Percentiles rank a stretch among this genome's conserved stretches.
These are phyloP conservation scores for Vicia faba DNA, from an alignment of 306 rosid species.

Conservation along the genomic window DNA sequence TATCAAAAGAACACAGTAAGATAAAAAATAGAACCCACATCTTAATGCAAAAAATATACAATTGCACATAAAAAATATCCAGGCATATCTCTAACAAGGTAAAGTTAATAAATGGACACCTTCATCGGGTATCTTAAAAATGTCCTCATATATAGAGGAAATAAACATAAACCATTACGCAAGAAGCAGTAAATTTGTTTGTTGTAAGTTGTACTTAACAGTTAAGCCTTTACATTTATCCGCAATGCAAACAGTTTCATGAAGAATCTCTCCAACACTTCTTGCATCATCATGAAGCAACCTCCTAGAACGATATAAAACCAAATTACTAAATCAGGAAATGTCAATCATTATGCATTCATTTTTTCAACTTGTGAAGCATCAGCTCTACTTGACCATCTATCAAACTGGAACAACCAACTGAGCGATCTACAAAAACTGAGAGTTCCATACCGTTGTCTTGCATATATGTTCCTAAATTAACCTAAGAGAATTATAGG, in stretches of 20 bases:
- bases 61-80: too few species aligned
- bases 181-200: constrained; percentile 18
- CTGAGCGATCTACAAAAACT: constrained; percentile 73
- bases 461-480: constrained; percentile 68
- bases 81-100: background rate
- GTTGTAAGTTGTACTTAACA: constrained; percentile 55
- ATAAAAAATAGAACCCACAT: too few species aligned
- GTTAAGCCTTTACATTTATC: constrained; percentile 71
- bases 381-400: constrained; percentile 85
- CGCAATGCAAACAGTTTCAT: constrained; percentile 78
- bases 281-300: constrained; percentile 83
- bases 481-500: constrained; percentile 55
- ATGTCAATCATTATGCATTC: constrained; percentile 13
- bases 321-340: constrained; percentile 33
- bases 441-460: constrained; percentile 66
- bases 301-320: constrained; percentile 61
- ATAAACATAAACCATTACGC: constrained; percentile 27
- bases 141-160: constrained; percentile 26
- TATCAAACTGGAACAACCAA: constrained; percentile 79
- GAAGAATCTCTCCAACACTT: constrained; percentile 88
- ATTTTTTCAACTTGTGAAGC: constrained; percentile 64
- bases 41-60: too few species aligned
- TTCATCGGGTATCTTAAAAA: background rate
- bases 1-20: too few species aligned
- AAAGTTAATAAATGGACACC: constrained; percentile 1